A percentile compares a stretch with the other conserved stretches of the same genome.
Evolutionary conservation across 2,329 filamentous ascomycete species (phyloP).

Genomic region (Aspergillus viridinutans): DNA sequence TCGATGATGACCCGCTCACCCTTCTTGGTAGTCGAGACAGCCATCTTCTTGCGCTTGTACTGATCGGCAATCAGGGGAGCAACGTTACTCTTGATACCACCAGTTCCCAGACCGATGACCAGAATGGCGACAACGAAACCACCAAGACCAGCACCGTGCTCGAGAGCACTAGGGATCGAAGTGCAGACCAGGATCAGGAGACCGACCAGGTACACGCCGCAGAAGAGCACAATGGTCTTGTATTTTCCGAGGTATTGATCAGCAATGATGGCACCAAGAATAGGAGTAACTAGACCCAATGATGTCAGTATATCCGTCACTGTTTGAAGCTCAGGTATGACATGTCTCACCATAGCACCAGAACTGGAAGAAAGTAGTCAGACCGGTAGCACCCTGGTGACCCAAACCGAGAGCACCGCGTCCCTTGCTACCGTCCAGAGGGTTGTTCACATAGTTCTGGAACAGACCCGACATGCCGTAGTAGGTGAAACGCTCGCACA

Average conservation of each 20-base stretch:
- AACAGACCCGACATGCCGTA: constrained; percentile 53
- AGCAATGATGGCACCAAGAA: constrained; percentile 55
- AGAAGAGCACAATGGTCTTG: constrained; percentile 56
- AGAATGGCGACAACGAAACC: constrained; percentile 56
- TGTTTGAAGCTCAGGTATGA: not conserved
- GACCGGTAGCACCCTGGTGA: constrained; percentile 44
- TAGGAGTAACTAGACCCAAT: constrained; percentile 45
- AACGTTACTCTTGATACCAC: constrained; percentile 66
- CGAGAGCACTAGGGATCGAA: constrained; percentile 50
- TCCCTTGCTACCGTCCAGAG: constrained; percentile 36
- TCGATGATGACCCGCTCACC: constrained; percentile 61
- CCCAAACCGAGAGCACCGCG: constrained; percentile 42
- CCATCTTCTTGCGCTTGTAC: constrained; percentile 56
- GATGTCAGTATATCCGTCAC: constrained; percentile 1
- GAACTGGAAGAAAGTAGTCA: constrained; percentile 53
- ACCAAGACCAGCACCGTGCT: constrained; percentile 49
- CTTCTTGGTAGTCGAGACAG: constrained; percentile 38
- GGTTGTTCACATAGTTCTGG: constrained; percentile 52
- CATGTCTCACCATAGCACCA: constrained; percentile 46
- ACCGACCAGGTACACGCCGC: constrained; percentile 55
- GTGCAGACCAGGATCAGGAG: constrained; percentile 53
- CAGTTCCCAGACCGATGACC: constrained; percentile 63
- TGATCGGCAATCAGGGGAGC: constrained; percentile 61
- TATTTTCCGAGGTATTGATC: constrained; percentile 60
- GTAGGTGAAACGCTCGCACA: constrained; percentile 57